Evolutionary conservation across 768 basidiomycete genomes (phyloP), one percentile per base, ranked within the genome.

Genomic region (Mycena vitilis): DNA sequence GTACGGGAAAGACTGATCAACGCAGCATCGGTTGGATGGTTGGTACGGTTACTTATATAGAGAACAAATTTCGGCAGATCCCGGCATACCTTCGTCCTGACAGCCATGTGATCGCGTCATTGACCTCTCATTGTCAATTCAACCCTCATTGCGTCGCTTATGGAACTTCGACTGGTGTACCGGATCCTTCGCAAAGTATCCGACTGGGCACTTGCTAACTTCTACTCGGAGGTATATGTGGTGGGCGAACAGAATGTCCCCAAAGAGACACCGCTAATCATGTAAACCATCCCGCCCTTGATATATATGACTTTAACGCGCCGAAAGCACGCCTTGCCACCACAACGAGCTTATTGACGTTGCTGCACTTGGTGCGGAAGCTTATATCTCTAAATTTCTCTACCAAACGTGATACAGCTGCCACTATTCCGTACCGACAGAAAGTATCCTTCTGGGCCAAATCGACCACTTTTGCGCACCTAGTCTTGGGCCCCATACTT

Each of bases 401-500:
- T 30, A 40, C 53, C 55, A 40, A 56, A 30, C 30, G 3, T 20
- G 12, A 49, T 52, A 40, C 73, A 83, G 87, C 86, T 60, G 85
- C 81, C 47, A 90, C 85, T 20, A 85, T 92, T 56, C 89, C 91
- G 5, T 79, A 90, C 72, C 81, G 84, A 42, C 84, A 89, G 34
- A 83, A 81, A 48, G 76, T 93, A 40, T 88, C 86, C 61, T 88
- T 84, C 76, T 88, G 92, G 90, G 89, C 90, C n/a, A 94, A 92
- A 74, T 87, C 89, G 34, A 85, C 82, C 0, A 80, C 93, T 73
- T 94, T 93, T 79, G 80, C 79, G 30, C 87, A 90, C 68, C 88
- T 88, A 0, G 71, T 89, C 1, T 72, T 82, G 2, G 81, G 84
- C 0, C 80, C 81, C 1, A 77, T 93, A 45, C 80, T 93, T 38